A percentile compares a stretch with the other conserved stretches of the same genome.
These are phyloP conservation scores for Saturnispora sanitii DNA, from an alignment of 805 yeast genomes.

Conservation along the genomic window DNA sequence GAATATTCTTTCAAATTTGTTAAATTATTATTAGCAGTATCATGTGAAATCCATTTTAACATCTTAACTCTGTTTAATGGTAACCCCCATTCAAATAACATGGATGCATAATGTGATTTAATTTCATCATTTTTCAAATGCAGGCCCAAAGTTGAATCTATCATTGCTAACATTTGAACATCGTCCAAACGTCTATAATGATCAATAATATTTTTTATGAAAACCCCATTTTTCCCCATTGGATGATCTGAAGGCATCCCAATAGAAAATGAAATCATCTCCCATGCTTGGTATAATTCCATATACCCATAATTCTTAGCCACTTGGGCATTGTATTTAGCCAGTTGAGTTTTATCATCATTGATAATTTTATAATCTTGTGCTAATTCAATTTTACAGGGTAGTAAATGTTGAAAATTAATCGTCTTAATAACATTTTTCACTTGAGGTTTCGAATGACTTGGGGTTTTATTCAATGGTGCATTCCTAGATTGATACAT, in stretches of 20 bases:
- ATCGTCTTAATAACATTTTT: slow-evolving; percentile 51
- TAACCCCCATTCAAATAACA: slow-evolving; percentile 75
- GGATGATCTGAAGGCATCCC: slow-evolving; percentile 40
- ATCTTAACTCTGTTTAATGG: slow-evolving; percentile 73
- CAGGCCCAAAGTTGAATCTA: slow-evolving; percentile 51
- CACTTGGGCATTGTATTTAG: slow-evolving; percentile 47
- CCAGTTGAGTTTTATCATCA: slow-evolving; percentile 52
- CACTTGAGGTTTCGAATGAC: slow-evolving; percentile 22
- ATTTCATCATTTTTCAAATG: slow-evolving; percentile 20
- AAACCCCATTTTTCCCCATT: slow-evolving; percentile 35
- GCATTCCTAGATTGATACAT: slow-evolving; percentile 39
- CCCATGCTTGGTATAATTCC: slow-evolving; percentile 72
- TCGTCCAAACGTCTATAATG: slow-evolving; percentile 59
- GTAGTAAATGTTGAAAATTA: slow-evolving; percentile 62
- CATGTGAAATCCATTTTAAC: too few species aligned
- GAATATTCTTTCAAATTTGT: too few species aligned
- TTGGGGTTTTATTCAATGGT: slow-evolving; percentile 34
- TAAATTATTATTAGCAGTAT: too few species aligned
- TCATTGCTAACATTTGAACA: slow-evolving; percentile 84
- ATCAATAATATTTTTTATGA: slow-evolving; percentile 44
- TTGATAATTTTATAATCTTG: slow-evolving; percentile 56
- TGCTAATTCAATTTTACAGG: slow-evolving; percentile 65
- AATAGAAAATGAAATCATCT: slow-evolving; percentile 39
- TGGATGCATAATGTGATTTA: slow-evolving; percentile 65
- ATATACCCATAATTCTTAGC: slow-evolving; percentile 53